A percentile compares a stretch with the other conserved stretches of the same genome.
These are phyloP conservation scores for Niebla homalea DNA, from an alignment of 495 filamentous ascomycete species.

Conservation along the genomic window DNA sequence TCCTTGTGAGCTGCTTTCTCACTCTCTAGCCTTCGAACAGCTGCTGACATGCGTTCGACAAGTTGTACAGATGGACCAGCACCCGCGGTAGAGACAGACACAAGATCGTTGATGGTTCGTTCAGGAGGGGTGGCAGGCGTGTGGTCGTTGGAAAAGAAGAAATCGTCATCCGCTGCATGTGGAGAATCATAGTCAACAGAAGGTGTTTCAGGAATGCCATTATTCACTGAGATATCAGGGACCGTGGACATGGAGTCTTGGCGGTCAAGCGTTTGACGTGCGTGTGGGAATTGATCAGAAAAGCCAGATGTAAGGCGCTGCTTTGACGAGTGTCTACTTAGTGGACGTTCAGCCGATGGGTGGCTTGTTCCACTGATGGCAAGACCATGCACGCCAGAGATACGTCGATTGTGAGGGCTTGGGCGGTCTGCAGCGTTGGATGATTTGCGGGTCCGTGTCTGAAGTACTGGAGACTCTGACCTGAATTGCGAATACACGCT, in stretches of 20 bases:
- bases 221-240: slow-evolving; percentile 21
- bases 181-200: slow-evolving; percentile 27
- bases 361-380: slow-evolving; percentile 21
- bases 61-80: slow-evolving; percentile 91
- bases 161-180: slow-evolving; percentile 46
- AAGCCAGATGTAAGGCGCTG: slow-evolving; percentile 6
- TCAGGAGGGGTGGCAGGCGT: slow-evolving; percentile 51
- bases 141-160: slow-evolving; percentile 45
- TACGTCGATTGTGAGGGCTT: slow-evolving; percentile 16
- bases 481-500: slow-evolving; percentile 32
- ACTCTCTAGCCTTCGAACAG: slow-evolving; percentile 78
- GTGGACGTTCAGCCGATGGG: slow-evolving; percentile 20
- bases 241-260: slow-evolving; percentile 24
- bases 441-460: slow-evolving; percentile 32
- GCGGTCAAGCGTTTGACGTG: slow-evolving; percentile 29
- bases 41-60: slow-evolving; percentile 90
- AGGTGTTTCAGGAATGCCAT: slow-evolving; percentile 36
- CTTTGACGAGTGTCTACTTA: slow-evolving; percentile 36
- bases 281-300: slow-evolving; percentile 16
- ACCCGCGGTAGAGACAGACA: slow-evolving; percentile 75
- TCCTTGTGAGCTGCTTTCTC: slow-evolving; percentile 79
- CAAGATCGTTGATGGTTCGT: slow-evolving; percentile 70
- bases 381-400: slow-evolving; percentile 18
- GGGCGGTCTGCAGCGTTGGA: slow-evolving; percentile 22
- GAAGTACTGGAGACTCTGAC: slow-evolving; percentile 35